A percentile compares a stretch with the other conserved stretches of the same genome.
phyloP scores from a whole-genome alignment of 2,329 filamentous ascomycete species.

The Nigrograna mackinnonii region DNA sequence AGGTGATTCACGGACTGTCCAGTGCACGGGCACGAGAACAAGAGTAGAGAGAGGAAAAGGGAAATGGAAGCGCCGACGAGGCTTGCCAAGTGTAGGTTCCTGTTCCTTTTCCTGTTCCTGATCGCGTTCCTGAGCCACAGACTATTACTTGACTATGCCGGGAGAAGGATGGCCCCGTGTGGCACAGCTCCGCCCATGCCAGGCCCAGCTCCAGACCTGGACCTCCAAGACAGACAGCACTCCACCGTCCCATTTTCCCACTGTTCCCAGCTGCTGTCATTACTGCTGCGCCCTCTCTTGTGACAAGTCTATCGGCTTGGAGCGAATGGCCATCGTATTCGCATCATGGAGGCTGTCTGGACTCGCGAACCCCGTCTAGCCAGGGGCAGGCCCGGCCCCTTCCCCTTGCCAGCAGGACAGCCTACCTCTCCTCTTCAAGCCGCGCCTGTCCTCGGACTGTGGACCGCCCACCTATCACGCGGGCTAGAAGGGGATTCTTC shows the following conservation, averaged over 20 bases:
- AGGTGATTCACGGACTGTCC: neutral
- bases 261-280: too few relatives aligned
- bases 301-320: neutral
- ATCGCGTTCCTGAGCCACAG: too few relatives aligned
- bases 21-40: too few relatives aligned
- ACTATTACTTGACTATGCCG: neutral
- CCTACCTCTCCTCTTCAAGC: neutral
- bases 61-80: too few relatives aligned
- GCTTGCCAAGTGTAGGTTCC: too few relatives aligned
- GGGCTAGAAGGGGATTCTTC: conserved; percentile 9
- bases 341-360: neutral
- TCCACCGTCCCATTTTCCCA: too few relatives aligned
- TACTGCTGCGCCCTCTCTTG: neutral
- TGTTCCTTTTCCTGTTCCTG: too few relatives aligned
- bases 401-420: neutral
- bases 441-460: neutral
- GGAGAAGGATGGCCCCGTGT: neutral
- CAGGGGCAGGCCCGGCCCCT: neutral
- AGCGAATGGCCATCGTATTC: neutral
- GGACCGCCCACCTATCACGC: conserved; percentile 11
- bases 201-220: neutral
- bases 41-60: too few relatives aligned
- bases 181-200: neutral
- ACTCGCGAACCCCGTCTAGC: neutral
- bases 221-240: too few relatives aligned